phyloP scores from a whole-genome alignment of 148 eudicot species.

The Vaccinium darrowii region DNA sequence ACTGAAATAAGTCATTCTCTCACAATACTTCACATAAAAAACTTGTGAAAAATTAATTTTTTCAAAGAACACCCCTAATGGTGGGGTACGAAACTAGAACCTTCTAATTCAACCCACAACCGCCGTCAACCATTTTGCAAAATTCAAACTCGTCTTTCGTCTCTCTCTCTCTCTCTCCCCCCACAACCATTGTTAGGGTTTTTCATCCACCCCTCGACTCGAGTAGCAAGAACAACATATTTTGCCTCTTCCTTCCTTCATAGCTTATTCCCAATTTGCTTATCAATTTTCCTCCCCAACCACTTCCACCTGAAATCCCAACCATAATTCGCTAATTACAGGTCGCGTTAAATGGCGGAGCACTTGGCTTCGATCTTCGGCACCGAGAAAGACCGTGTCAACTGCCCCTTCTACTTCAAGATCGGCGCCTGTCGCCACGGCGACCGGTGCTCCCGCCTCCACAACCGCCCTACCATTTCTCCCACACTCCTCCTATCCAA shows the following conservation, averaged over 20 bases:
- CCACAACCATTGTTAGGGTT: no score
- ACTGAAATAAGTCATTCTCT: no score
- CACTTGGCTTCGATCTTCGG: slow-evolving; percentile 80
- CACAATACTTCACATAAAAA: no score
- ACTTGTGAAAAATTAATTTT: no score
- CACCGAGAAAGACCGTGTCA: slow-evolving; percentile 75
- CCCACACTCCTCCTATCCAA: slow-evolving; percentile 67
- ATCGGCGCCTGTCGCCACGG: slow-evolving; percentile 82
- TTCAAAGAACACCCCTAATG: no score
- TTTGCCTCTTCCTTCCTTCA: neutral
- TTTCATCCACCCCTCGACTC: no score
- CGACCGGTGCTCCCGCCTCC: slow-evolving; percentile 77
- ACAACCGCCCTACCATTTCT: slow-evolving; percentile 59
- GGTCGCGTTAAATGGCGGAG: slow-evolving; percentile 52
- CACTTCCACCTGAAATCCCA: neutral
- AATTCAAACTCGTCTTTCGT: no score
- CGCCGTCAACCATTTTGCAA: no score
- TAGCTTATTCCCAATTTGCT: neutral
- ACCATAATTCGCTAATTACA: neutral
- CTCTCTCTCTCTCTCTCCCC: no score
- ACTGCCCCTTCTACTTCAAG: slow-evolving; percentile 83
- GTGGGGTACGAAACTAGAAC: no score
- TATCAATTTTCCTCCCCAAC: neutral
- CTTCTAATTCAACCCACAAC: no score
- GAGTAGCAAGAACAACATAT: no score